These are phyloP conservation scores for Meyerozyma elateridarum DNA, from an alignment of 1,139 yeast genomes.

Conservation along the genomic window DNA sequence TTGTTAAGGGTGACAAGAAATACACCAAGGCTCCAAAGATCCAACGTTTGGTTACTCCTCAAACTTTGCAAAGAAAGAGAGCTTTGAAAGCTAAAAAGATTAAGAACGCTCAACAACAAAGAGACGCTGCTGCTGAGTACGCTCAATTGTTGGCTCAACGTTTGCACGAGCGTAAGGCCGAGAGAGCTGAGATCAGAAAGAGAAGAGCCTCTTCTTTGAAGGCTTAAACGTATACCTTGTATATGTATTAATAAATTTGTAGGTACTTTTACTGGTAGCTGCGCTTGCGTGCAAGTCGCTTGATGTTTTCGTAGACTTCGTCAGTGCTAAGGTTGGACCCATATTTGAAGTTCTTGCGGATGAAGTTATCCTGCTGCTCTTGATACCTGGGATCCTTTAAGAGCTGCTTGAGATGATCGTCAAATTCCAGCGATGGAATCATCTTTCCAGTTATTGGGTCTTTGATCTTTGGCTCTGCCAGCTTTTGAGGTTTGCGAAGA, in stretches of 20 bases:
- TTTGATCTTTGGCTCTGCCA: constrained; percentile 42
- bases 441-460: constrained; percentile 73
- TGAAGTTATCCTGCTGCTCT: constrained; percentile 62
- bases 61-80: constrained; percentile 99
- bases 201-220: constrained; percentile 99
- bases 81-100: constrained; percentile 90
- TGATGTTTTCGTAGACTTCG: constrained; percentile 73
- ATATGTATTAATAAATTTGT: constrained; percentile 12
- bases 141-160: constrained; percentile 98
- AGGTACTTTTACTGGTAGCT: constrained; percentile 5
- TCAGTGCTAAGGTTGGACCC: constrained; percentile 61
- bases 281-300: constrained; percentile 43
- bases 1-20: constrained; percentile 96
- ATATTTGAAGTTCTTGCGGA: constrained; percentile 53
- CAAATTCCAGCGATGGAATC: constrained; percentile 69
- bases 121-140: constrained; percentile 99
- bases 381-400: constrained; percentile 77
- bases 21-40: constrained; percentile 99
- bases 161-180: constrained; percentile 97
- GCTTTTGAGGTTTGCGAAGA: constrained; percentile 27
- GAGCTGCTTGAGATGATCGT: constrained; percentile 66
- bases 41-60: constrained; percentile 99
- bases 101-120: constrained; percentile 96
- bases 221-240: constrained; percentile 41
- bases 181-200: constrained; percentile 96